phyloP scores from a whole-genome alignment of 2,329 filamentous ascomycete species.

The Orbilia ellipsospora region DNA sequence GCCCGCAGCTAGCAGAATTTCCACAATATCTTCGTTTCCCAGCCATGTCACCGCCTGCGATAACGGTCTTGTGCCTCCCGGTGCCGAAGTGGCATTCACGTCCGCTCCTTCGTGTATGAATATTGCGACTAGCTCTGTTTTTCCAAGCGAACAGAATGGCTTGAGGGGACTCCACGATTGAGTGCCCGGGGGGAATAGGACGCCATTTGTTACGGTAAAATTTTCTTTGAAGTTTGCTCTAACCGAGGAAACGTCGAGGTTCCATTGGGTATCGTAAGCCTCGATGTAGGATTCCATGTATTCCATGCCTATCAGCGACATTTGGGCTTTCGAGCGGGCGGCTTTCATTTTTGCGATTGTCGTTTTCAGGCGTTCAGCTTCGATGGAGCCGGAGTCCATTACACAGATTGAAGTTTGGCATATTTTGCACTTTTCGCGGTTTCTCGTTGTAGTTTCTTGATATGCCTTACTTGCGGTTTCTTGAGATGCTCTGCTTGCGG shows the following conservation, averaged over 20 bases:
- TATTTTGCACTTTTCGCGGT: conserved; percentile 15
- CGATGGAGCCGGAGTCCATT: conserved; percentile 34
- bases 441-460: not conserved
- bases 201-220: conserved; percentile 25
- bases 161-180: conserved; percentile 15
- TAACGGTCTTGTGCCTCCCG: conserved; percentile 49
- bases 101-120: conserved; percentile 56
- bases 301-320: conserved; percentile 22
- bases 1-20: conserved; percentile 61
- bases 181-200: conserved; percentile 19
- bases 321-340: conserved; percentile 36
- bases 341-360: conserved; percentile 27
- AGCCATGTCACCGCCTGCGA: conserved; percentile 56
- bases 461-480: not conserved
- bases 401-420: conserved; percentile 26
- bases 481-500: not conserved
- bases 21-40: conserved; percentile 59
- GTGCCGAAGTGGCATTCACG: conserved; percentile 29
- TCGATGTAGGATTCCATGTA: conserved; percentile 47
- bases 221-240: conserved; percentile 23
- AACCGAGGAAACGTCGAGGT: conserved; percentile 9
- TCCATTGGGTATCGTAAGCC: conserved; percentile 37
- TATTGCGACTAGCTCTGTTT: conserved; percentile 56
- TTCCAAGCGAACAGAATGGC: conserved; percentile 34
- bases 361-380: conserved; percentile 31